A percentile compares a stretch with the other conserved stretches of the same genome.
Conservation (phyloP, 116 monocot genomes). For the Papilionanthe hybrid region DNA sequence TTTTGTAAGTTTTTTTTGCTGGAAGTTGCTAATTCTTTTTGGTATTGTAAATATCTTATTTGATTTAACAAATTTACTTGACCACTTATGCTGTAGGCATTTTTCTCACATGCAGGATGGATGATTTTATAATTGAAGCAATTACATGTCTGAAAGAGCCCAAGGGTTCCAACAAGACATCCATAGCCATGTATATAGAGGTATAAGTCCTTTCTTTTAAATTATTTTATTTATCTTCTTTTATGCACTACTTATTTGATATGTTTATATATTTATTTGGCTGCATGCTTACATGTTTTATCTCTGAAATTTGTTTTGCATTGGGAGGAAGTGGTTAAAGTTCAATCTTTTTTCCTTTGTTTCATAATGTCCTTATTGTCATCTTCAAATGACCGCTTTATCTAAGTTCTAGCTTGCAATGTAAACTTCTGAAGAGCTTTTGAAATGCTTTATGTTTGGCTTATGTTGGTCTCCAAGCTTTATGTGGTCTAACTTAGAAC, state of each 20-base stretch:
- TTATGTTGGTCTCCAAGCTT: neutral
- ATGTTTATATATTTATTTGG: neutral
- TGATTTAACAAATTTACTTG: neutral
- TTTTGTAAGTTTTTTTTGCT: neutral
- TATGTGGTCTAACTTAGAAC: neutral
- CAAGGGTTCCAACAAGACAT: slow-evolving; percentile 25
- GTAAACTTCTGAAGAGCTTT: neutral
- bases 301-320: neutral
- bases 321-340: neutral
- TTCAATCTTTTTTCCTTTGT: neutral
- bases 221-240: neutral
- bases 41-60: neutral
- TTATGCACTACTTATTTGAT: neutral
- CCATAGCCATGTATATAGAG: slow-evolving; percentile 24
- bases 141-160: slow-evolving; percentile 27
- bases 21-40: neutral
- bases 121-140: slow-evolving; percentile 26
- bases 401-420: neutral
- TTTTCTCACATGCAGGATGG: slow-evolving; percentile 15
- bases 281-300: neutral
- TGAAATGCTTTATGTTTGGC: neutral
- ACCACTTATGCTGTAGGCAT: neutral
- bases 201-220: neutral
- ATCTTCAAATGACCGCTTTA: neutral
- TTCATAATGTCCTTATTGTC: neutral